These are phyloP conservation scores for Zygoascus flipseniorum DNA, from an alignment of 805 yeast species.

Conservation along the genomic window DNA sequence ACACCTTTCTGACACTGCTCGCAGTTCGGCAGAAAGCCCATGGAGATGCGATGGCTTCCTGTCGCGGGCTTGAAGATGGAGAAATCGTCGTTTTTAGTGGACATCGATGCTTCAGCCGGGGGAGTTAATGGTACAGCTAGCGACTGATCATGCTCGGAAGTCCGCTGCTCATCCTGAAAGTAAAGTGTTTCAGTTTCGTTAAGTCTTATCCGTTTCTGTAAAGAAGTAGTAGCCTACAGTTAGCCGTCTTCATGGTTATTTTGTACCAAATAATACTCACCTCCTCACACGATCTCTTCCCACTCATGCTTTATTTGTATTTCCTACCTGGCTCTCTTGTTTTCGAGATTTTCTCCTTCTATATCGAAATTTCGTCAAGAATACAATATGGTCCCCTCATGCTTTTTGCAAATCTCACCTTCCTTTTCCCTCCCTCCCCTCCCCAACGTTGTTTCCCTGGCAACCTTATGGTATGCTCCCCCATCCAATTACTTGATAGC, in stretches of 20 bases:
- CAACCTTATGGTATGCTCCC: too few species aligned
- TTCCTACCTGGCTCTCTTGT: not conserved
- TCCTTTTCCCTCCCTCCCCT: too few species aligned
- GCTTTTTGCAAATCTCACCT: too few species aligned
- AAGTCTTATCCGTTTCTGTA: not conserved
- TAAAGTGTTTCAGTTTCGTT: not conserved
- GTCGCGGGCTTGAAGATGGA: not conserved
- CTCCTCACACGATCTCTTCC: not conserved
- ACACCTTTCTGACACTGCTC: slow-evolving; percentile 1
- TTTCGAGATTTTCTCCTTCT: too few species aligned
- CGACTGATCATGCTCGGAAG: not conserved
- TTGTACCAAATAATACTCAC: not conserved
- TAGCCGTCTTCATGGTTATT: not conserved
- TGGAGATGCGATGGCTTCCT: not conserved
- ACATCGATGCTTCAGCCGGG: not conserved
- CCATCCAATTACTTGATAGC: too few species aligned
- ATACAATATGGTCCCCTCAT: too few species aligned
- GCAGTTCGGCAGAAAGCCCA: not conserved
- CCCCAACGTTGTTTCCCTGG: too few species aligned
- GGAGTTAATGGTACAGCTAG: not conserved
- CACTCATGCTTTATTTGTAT: not conserved
- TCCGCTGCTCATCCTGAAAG: not conserved
- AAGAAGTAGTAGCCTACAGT: not conserved
- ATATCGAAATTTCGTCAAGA: too few species aligned
- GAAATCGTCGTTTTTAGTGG: not conserved